These are phyloP conservation scores for Coemansia sp. DNA, from an alignment of 192 early-diverging fungal genomes.

Conservation along the genomic window DNA sequence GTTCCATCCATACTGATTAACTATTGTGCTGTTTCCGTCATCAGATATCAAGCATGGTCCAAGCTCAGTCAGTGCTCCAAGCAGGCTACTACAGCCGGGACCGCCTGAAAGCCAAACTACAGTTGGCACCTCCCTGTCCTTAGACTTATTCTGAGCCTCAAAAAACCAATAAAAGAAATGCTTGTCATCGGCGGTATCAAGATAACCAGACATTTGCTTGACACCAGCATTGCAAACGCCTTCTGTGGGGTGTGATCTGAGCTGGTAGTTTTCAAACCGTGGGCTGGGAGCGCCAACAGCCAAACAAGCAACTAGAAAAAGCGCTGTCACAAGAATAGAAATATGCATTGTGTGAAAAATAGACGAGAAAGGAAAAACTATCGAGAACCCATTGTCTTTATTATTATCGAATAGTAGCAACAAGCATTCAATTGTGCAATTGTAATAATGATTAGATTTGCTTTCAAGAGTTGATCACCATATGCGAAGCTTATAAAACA, in stretches of 20 bases:
- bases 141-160: slow-evolving; percentile 67
- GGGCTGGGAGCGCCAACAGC: no score
- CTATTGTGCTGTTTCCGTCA: slow-evolving; percentile 63
- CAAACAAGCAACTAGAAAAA: no score
- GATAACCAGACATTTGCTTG: slow-evolving; percentile 79
- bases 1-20: slow-evolving; percentile 88
- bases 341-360: no score
- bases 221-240: slow-evolving; percentile 91
- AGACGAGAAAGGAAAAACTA: no score
- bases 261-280: slow-evolving; percentile 5
- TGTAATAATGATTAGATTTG: no score
- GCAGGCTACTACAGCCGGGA: slow-evolving; percentile 76
- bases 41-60: slow-evolving; percentile 81
- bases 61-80: slow-evolving; percentile 69
- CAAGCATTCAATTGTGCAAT: no score
- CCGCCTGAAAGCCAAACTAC: slow-evolving; percentile 78
- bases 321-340: no score
- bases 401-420: no score
- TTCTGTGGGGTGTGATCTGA: slow-evolving; percentile 36
- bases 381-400: no score
- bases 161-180: slow-evolving; percentile 97
- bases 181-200: slow-evolving; percentile 61
- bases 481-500: no score
- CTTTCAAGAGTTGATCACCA: no score
- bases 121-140: slow-evolving; percentile 59